Evolutionary conservation across 208 protist species (phyloP).

Genomic region (Trypanosoma platydactyli): DNA sequence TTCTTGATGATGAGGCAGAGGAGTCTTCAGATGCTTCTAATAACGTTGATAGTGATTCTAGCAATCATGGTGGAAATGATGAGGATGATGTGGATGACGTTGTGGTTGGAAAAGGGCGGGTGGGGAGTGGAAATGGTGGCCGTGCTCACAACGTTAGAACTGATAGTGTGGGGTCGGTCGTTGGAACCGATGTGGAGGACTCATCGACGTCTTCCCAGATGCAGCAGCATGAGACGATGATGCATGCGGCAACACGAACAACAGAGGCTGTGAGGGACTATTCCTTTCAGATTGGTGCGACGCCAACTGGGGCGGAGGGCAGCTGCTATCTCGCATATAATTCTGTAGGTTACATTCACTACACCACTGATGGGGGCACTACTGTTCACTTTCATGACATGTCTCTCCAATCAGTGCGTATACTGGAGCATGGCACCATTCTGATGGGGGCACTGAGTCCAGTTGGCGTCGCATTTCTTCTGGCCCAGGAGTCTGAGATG

Average conservation of each 20-base stretch:
- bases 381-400: constrained; percentile 88
- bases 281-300: constrained; percentile 81
- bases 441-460: constrained; percentile 80
- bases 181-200: not conserved
- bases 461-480: constrained; percentile 69
- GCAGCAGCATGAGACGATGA: not conserved
- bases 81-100: constrained; percentile 15
- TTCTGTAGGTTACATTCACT: constrained; percentile 75
- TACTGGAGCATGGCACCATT: constrained; percentile 55
- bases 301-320: constrained; percentile 57
- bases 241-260: not conserved
- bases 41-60: constrained; percentile 15
- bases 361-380: constrained; percentile 42
- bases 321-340: constrained; percentile 90
- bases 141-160: constrained; percentile 5
- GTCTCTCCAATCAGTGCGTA: constrained; percentile 56
- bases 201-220: not conserved
- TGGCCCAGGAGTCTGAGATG: constrained; percentile 38
- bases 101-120: constrained; percentile 8
- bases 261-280: constrained; percentile 46
- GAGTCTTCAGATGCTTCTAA: constrained; percentile 38
- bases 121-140: not conserved
- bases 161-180: constrained; percentile 3
- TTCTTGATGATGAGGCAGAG: constrained; percentile 84
- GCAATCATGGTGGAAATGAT: constrained; percentile 28